A percentile compares a stretch with the other conserved stretches of the same genome.
Evolutionary conservation across 345 rosid species (phyloP).

Genomic region (rapeseed (Brassica napus)): Da-Ae NC_063450.1:43318001-43318500

Average conservation of each 20-base stretch:
- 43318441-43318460: constrained; percentile 73
- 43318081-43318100: constrained; percentile 2
- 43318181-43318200: constrained; percentile 92
- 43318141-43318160: constrained; percentile 92
- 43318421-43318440: background rate
- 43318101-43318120: constrained; percentile 25
- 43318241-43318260: constrained; percentile 69
- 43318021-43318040: constrained; percentile 25
- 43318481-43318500: constrained; percentile 63
- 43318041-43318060: background rate
- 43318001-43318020: constrained; percentile 37
- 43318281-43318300: constrained; percentile 20
- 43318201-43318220: constrained; percentile 89
- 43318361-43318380: background rate
- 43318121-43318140: constrained; percentile 42
- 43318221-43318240: constrained; percentile 69
- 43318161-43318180: constrained; percentile 91
- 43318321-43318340: background rate
- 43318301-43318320: background rate
- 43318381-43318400: background rate
- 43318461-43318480: constrained; percentile 50
- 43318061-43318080: background rate
- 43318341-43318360: background rate
- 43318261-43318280: constrained; percentile 74
- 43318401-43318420: constrained; percentile 8